A percentile compares a stretch with the other conserved stretches of the same genome.
Conservation (phyloP, 1,284 basidiomycete species). For the Ganoderma multipileum region DNA sequence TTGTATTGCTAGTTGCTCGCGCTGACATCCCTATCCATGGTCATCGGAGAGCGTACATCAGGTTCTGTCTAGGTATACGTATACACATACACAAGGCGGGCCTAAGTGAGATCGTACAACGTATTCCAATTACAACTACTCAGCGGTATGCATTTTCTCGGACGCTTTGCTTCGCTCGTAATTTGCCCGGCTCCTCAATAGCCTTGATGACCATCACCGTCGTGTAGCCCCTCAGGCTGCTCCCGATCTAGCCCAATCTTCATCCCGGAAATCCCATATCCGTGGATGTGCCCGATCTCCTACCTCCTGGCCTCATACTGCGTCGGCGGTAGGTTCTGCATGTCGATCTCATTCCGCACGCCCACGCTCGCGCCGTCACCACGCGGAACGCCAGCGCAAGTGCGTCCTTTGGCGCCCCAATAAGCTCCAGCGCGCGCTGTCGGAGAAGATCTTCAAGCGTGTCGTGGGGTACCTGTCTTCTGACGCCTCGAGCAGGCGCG, state of each 20-base stretch:
- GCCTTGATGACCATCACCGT: conserved; percentile 46
- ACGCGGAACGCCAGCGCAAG: conserved; percentile 49
- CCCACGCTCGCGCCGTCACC: conserved; percentile 38
- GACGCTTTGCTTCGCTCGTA: conserved; percentile 1
- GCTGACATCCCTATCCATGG: not conserved
- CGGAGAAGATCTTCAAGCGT: conserved; percentile 45
- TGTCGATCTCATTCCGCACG: conserved; percentile 43
- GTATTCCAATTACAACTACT: not conserved
- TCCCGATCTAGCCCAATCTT: too few relatives aligned
- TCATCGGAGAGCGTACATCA: not conserved
- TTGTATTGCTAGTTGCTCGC: not conserved
- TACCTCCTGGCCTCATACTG: conserved; percentile 52
- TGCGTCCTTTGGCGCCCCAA: conserved; percentile 52
- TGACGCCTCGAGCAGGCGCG: conserved; percentile 47
- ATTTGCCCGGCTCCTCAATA: conserved; percentile 27
- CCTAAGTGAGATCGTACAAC: not conserved
- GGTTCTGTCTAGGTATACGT: not conserved
- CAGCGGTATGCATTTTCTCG: too few relatives aligned
- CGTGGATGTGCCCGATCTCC: conserved; percentile 51
- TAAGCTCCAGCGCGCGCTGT: conserved; percentile 50
- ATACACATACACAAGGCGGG: not conserved
- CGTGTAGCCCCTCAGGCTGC: conserved; percentile 49
- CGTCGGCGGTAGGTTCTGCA: conserved; percentile 45
- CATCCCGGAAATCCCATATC: conserved; percentile 47
- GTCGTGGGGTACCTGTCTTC: conserved; percentile 41